Evolutionary conservation across 805 yeast species (phyloP).

Genomic region (Ogataea philodendri): DNA sequence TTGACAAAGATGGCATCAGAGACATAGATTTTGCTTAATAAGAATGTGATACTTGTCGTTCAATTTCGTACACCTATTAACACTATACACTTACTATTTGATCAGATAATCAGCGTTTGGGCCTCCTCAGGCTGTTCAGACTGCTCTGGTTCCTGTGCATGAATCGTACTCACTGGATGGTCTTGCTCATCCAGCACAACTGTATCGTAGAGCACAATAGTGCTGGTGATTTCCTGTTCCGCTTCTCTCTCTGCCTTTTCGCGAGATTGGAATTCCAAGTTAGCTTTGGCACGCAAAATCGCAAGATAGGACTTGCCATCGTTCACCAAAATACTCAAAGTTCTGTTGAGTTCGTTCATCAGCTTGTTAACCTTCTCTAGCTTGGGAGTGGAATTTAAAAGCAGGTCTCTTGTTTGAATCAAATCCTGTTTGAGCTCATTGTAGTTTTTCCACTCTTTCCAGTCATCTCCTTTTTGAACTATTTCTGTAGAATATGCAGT

Average conservation of each 20-base stretch:
- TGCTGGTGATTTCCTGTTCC: slow-evolving; percentile 15
- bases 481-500: slow-evolving; percentile 63
- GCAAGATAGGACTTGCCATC: slow-evolving; percentile 64
- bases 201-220: slow-evolving; percentile 18
- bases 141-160: slow-evolving; percentile 8
- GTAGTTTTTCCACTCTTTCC: slow-evolving; percentile 61
- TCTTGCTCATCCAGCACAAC: slow-evolving; percentile 19
- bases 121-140: slow-evolving; percentile 9
- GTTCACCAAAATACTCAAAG: slow-evolving; percentile 48
- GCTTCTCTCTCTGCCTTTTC: slow-evolving; percentile 41
- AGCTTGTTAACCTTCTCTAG: slow-evolving; percentile 31
- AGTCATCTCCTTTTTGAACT: slow-evolving; percentile 43
- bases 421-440: slow-evolving; percentile 54
- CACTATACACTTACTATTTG: slow-evolving; percentile 4
- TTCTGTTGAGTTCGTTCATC: slow-evolving; percentile 40
- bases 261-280: slow-evolving; percentile 53
- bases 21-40: slow-evolving; percentile 23
- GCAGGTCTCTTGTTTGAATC: slow-evolving; percentile 52
- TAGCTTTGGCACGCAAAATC: slow-evolving; percentile 56
- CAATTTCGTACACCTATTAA: slow-evolving; percentile 8
- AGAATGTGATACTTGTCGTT: slow-evolving; percentile 6
- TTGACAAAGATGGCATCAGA: slow-evolving; percentile 36
- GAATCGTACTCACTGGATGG: slow-evolving; percentile 18
- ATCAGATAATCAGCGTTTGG: slow-evolving; percentile 8
- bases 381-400: slow-evolving; percentile 38